phyloP scores from a whole-genome alignment of 768 basidiomycete species.

The Rhizopogon roseolus region DNA sequence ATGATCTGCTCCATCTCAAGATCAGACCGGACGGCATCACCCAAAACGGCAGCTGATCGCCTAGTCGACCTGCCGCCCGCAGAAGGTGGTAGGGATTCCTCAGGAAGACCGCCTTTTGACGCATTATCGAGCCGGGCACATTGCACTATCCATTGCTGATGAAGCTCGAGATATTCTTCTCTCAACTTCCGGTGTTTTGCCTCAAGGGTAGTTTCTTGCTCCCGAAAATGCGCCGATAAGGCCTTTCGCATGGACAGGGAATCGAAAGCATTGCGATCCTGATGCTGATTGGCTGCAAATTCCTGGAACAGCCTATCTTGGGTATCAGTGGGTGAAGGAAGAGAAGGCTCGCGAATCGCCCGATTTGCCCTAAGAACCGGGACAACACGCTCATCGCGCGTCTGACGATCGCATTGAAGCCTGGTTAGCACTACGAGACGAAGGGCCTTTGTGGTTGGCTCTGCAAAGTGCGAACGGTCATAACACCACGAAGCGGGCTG shows the following conservation, averaged over 20 bases:
- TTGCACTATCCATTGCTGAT: constrained; percentile 70
- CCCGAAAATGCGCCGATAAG: constrained; percentile 49
- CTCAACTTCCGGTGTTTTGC: constrained; percentile 55
- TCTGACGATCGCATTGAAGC: constrained; percentile 53
- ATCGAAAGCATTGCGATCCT: constrained; percentile 33
- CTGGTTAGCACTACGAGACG: constrained; percentile 60
- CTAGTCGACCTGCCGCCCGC: constrained; percentile 59
- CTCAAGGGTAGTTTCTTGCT: constrained; percentile 43
- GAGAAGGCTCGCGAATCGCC: constrained; percentile 32
- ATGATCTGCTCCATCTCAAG: constrained; percentile 97
- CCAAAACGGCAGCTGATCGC: constrained; percentile 63
- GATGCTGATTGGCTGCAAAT: constrained; percentile 33
- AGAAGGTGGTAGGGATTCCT: constrained; percentile 36
- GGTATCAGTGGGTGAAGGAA: constrained; percentile 27
- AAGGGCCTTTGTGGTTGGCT: constrained; percentile 54
- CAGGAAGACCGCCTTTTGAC: constrained; percentile 24
- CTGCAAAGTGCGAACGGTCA: constrained; percentile 14
- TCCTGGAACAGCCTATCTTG: constrained; percentile 46
- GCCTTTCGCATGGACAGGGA: constrained; percentile 36
- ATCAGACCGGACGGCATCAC: constrained; percentile 90
- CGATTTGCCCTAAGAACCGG: constrained; percentile 62
- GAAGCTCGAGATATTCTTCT: constrained; percentile 61
- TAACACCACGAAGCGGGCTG: background rate
- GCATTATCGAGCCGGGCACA: constrained; percentile 62
- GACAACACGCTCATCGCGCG: constrained; percentile 55